These are phyloP conservation scores for Vigna nakashimae DNA, from an alignment of 306 rosid genomes.

Conservation along the genomic window DNA sequence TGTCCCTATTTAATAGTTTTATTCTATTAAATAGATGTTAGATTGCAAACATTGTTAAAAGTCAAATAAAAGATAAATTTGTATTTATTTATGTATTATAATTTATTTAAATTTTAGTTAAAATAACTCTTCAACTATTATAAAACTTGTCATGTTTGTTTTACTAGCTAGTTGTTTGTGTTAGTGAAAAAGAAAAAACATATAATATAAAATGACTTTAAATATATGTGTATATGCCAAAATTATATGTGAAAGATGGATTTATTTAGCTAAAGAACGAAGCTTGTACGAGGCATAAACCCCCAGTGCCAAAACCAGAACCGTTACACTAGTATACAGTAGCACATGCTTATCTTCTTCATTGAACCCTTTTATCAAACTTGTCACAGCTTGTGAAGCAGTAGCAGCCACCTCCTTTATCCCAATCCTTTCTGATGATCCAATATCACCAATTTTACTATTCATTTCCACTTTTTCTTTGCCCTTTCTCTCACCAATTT, in stretches of 20 bases:
- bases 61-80: too few relatives aligned
- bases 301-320: background rate
- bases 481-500: background rate
- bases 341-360: background rate
- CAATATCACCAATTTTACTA: background rate
- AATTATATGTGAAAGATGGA: background rate
- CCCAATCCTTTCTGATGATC: background rate
- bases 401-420: background rate
- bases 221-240: background rate
- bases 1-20: too few relatives aligned
- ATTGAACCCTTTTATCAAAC: background rate
- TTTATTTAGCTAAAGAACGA: background rate
- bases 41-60: too few relatives aligned
- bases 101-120: too few relatives aligned
- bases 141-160: too few relatives aligned
- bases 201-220: too few relatives aligned
- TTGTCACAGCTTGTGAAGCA: constrained; percentile 4
- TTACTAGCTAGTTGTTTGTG: too few relatives aligned
- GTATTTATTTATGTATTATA: too few relatives aligned
- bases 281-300: background rate
- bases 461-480: background rate
- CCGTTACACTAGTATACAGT: background rate
- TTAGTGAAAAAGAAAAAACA: too few relatives aligned
- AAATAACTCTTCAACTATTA: too few relatives aligned
- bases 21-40: too few relatives aligned